These are phyloP conservation scores for Soucietia sequanensis DNA, from an alignment of 805 yeast species.

Conservation along the genomic window DNA sequence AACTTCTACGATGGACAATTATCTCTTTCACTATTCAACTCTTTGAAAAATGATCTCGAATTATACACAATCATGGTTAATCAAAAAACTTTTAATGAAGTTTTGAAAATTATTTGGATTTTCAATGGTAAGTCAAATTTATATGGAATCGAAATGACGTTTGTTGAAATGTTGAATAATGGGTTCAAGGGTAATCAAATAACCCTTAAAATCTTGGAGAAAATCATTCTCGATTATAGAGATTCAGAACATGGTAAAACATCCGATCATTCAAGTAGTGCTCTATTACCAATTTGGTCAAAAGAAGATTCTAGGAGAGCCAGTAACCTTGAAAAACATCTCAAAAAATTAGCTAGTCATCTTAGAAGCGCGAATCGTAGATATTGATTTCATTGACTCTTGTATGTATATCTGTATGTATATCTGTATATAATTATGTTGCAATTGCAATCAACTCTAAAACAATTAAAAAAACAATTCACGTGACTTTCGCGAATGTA, in stretches of 20 bases:
- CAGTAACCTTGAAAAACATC: conserved; percentile 15
- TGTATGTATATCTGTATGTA: not conserved
- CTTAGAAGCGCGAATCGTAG: too few species aligned
- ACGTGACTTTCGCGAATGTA: too few species aligned
- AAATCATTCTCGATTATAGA: conserved; percentile 33
- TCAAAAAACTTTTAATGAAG: conserved; percentile 42
- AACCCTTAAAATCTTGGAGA: conserved; percentile 35
- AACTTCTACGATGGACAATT: conserved; percentile 34
- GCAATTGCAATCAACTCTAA: too few species aligned
- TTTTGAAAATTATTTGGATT: conserved; percentile 36
- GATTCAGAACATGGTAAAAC: conserved; percentile 30
- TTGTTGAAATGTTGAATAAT: conserved; percentile 39
- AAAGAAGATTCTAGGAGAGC: conserved; percentile 35
- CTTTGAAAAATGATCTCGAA: conserved; percentile 29
- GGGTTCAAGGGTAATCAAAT: conserved; percentile 37
- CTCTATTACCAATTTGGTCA: conserved; percentile 34
- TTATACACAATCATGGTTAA: conserved; percentile 35
- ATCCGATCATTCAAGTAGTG: conserved; percentile 15
- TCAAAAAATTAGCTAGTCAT: conserved; percentile 11
- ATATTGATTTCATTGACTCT: not conserved
- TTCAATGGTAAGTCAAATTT: conserved; percentile 36
- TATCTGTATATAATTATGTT: too few species aligned
- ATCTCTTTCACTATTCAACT: conserved; percentile 35
- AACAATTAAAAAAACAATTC: too few species aligned
- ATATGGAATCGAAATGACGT: conserved; percentile 31